phyloP scores from a whole-genome alignment of 768 basidiomycete genomes.

The Mycena polygramma region DNA sequence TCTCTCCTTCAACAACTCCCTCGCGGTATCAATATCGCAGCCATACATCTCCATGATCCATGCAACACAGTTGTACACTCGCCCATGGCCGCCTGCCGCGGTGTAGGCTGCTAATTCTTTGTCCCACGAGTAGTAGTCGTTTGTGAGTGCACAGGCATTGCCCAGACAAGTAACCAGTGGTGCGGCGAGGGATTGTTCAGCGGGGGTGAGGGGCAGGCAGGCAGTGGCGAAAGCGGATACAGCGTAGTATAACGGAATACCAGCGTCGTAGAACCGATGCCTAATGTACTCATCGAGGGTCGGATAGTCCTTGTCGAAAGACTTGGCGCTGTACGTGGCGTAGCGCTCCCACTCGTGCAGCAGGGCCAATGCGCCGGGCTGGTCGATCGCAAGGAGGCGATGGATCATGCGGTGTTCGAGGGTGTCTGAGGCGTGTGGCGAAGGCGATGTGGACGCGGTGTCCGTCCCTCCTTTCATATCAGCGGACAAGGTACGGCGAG shows the following conservation, averaged over 20 bases:
- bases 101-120: slow-evolving; percentile 6
- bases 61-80: slow-evolving; percentile 7
- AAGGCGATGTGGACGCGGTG: slow-evolving; percentile 1
- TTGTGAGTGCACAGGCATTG: slow-evolving; percentile 1
- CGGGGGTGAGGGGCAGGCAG: not conserved
- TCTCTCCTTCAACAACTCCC: slow-evolving; percentile 12
- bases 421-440: slow-evolving; percentile 8
- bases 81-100: slow-evolving; percentile 13
- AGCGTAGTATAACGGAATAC: not conserved
- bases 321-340: slow-evolving; percentile 3
- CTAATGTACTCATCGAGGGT: slow-evolving; percentile 8
- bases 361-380: slow-evolving; percentile 5
- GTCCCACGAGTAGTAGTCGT: slow-evolving; percentile 14
- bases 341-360: slow-evolving; percentile 10
- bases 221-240: slow-evolving; percentile 2
- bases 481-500: not conserved
- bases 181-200: slow-evolving; percentile 7
- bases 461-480: slow-evolving; percentile 3
- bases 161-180: not conserved
- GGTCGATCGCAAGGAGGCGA: slow-evolving; percentile 14
- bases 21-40: slow-evolving; percentile 7
- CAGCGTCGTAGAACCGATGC: slow-evolving; percentile 13
- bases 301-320: slow-evolving; percentile 3
- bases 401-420: slow-evolving; percentile 9
- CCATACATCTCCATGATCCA: slow-evolving; percentile 7